A percentile compares a stretch with the other conserved stretches of the same genome.
Evolutionary conservation across 768 basidiomycete species (phyloP).

Genomic region (Zangia roseola): DNA sequence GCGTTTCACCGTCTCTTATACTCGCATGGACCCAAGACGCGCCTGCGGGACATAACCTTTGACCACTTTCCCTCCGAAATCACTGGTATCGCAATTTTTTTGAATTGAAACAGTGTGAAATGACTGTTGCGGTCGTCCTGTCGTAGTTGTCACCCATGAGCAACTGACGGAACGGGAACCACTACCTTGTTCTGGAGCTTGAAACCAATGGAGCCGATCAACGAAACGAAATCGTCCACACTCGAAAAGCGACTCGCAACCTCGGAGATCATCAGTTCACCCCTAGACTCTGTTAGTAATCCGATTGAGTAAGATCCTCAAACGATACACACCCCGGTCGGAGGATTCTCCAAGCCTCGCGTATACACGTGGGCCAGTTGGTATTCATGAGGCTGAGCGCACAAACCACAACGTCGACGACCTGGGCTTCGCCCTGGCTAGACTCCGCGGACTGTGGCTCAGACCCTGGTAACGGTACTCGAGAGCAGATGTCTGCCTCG

Average conservation of each 20-base stretch:
- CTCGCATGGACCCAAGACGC: conserved; percentile 82
- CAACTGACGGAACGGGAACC: neutral
- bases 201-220: conserved; percentile 74
- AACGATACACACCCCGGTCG: conserved; percentile 63
- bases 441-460: conserved; percentile 42
- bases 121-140: conserved; percentile 84
- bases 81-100: conserved; percentile 49
- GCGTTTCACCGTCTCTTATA: conserved; percentile 75
- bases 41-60: conserved; percentile 49
- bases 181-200: conserved; percentile 63
- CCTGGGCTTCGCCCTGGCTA: conserved; percentile 57
- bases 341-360: conserved; percentile 87
- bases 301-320: neutral
- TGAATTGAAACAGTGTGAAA: conserved; percentile 82
- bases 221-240: conserved; percentile 60
- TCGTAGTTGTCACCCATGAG: neutral
- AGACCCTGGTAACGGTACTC: conserved; percentile 83
- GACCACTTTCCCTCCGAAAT: conserved; percentile 62
- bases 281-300: conserved; percentile 42
- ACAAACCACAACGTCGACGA: conserved; percentile 91
- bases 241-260: conserved; percentile 81
- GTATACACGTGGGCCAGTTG: conserved; percentile 90
- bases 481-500: conserved; percentile 85
- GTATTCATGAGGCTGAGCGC: conserved; percentile 96
- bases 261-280: conserved; percentile 84